These are phyloP conservation scores for Cryptosporidium sp. DNA, from an alignment of 169 alveolate genomes.

Conservation along the genomic window DNA sequence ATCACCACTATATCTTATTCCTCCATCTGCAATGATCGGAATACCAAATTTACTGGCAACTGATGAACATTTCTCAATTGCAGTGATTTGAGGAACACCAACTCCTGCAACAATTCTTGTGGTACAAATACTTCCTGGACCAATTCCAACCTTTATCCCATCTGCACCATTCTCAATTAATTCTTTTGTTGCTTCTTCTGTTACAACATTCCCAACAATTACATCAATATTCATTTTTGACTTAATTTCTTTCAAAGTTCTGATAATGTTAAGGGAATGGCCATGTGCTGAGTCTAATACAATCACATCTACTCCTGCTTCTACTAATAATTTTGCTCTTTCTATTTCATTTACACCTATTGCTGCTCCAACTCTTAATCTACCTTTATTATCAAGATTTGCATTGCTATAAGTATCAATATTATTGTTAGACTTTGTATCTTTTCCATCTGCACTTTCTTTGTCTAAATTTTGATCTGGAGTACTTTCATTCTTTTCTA, in stretches of 20 bases:
- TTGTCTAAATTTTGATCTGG: background rate
- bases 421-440: background rate
- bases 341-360: constrained; percentile 36
- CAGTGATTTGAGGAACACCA: constrained; percentile 79
- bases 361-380: constrained; percentile 75
- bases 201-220: constrained; percentile 94
- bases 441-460: background rate
- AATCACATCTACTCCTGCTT: constrained; percentile 85
- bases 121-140: constrained; percentile 96
- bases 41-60: constrained; percentile 78
- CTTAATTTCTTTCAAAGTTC: constrained; percentile 88
- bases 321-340: constrained; percentile 78
- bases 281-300: constrained; percentile 95
- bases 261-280: constrained; percentile 89
- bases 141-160: constrained; percentile 92
- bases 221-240: constrained; percentile 88
- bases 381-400: constrained; percentile 53
- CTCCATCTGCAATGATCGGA: constrained; percentile 95
- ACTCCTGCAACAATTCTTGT: constrained; percentile 87
- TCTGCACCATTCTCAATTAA: constrained; percentile 90
- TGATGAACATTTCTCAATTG: constrained; percentile 67
- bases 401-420: background rate
- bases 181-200: constrained; percentile 90
- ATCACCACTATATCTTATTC: constrained; percentile 93
- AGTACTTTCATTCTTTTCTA: constrained; percentile 81